phyloP scores from a whole-genome alignment of 2,329 filamentous ascomycete species.

The Teratosphaeria pseudoeucalypti region DNA sequence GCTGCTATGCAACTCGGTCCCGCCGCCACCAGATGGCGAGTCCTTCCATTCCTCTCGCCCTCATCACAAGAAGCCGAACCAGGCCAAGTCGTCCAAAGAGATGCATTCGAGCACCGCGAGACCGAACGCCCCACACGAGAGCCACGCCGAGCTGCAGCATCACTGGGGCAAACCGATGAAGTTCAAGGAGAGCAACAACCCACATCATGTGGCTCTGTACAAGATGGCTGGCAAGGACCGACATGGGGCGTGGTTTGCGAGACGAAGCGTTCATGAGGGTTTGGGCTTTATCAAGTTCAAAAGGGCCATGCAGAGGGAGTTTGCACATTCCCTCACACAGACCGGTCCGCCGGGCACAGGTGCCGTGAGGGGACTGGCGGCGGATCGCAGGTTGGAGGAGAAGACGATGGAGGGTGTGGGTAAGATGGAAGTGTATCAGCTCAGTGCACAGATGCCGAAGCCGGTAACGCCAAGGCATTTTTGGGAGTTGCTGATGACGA shows the following conservation, averaged over 20 bases:
- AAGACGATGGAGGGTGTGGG: constrained; percentile 49
- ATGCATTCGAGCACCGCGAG: constrained; percentile 44
- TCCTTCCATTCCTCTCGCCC: constrained; percentile 39
- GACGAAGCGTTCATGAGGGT: constrained; percentile 71
- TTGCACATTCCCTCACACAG: constrained; percentile 63
- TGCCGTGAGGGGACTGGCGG: constrained; percentile 75
- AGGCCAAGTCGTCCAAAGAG: constrained; percentile 40
- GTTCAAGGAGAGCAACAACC: constrained; percentile 60
- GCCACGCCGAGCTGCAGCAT: constrained; percentile 56
- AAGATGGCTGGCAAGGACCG: constrained; percentile 72
- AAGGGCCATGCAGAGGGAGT: constrained; percentile 65
- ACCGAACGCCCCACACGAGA: constrained; percentile 37
- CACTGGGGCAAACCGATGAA: constrained; percentile 81
- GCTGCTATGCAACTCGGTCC: constrained; percentile 66
- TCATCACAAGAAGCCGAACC: constrained; percentile 47
- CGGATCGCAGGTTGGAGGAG: constrained; percentile 62
- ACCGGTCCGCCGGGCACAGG: constrained; percentile 60
- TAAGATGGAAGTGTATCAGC: constrained; percentile 65
- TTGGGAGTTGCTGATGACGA: constrained; percentile 66
- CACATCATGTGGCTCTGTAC: constrained; percentile 65
- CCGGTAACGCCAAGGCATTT: constrained; percentile 85
- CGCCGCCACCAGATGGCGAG: constrained; percentile 42
- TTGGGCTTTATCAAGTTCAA: constrained; percentile 70
- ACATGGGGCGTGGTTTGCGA: constrained; percentile 80
- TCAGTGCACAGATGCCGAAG: constrained; percentile 82